Evolutionary conservation across 805 yeast species (phyloP).

Genomic region (Lipomyces starkeyi): DNA sequence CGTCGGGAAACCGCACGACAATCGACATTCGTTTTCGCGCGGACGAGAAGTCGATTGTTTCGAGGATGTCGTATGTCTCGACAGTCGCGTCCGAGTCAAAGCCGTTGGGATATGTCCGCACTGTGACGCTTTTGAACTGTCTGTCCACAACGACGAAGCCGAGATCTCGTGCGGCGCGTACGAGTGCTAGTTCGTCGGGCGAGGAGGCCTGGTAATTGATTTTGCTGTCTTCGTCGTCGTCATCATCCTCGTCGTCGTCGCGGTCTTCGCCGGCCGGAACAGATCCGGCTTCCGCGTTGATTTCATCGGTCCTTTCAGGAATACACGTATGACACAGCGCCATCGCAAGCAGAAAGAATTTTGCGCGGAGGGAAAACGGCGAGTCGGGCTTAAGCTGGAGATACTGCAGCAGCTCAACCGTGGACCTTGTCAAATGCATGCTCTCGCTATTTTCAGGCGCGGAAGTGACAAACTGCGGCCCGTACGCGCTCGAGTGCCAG

Average conservation of each 20-base stretch:
- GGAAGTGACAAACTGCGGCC: conserved; percentile 7
- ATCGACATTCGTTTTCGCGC: conserved; percentile 93
- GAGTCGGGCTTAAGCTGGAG: conserved; percentile 75
- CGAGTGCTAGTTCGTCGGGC: conserved; percentile 94
- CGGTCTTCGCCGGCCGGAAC: conserved; percentile 42
- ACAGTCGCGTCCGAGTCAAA: conserved; percentile 65
- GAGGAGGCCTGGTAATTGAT: conserved; percentile 91
- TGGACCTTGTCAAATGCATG: conserved; percentile 46
- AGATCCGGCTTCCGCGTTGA: conserved; percentile 18
- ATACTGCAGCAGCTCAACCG: conserved; percentile 70
- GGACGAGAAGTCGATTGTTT: conserved; percentile 84
- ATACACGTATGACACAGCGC: conserved; percentile 91
- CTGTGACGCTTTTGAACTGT: conserved; percentile 61
- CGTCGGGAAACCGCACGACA: conserved; percentile 77
- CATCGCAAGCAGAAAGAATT: conserved; percentile 77
- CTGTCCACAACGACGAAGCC: conserved; percentile 85
- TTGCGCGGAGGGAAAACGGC: conserved; percentile 70
- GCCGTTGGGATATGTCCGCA: conserved; percentile 85
- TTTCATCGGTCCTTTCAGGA: conserved; percentile 56
- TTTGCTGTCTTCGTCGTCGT: conserved; percentile 48
- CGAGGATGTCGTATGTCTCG: conserved; percentile 75
- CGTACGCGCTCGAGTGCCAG: conserved; percentile 34
- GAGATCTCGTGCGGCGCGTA: conserved; percentile 92
- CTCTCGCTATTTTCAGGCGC: conserved; percentile 8
- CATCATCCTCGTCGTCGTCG: conserved; percentile 32